Conservation (phyloP, 2,329 filamentous ascomycete genomes). For the Dichotomopilus funicola region DNA sequence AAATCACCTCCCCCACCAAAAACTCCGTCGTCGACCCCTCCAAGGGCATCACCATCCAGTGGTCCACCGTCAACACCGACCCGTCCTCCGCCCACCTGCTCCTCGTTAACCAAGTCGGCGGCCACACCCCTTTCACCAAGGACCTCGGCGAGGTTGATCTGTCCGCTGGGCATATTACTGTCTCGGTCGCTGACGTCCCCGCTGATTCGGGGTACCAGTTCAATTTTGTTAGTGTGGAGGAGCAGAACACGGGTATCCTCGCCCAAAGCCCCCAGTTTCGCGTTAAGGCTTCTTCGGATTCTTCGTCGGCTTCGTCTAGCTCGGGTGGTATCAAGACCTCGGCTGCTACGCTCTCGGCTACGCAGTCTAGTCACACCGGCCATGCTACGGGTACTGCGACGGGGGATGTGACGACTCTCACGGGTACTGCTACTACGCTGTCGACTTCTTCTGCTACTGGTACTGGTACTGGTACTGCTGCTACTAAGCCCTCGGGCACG, state of each 20-base stretch:
- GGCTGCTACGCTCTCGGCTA: no score
- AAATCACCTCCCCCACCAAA: slow-evolving; percentile 22
- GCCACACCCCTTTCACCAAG: slow-evolving; percentile 22
- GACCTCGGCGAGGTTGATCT: slow-evolving; percentile 22
- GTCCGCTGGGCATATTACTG: slow-evolving; percentile 12
- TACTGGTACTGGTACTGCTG: background rate
- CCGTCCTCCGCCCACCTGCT: slow-evolving; percentile 20
- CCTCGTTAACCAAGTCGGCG: slow-evolving; percentile 24
- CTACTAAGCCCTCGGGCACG: background rate
- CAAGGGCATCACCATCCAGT: slow-evolving; percentile 19
- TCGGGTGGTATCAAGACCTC: background rate
- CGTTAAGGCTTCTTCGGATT: slow-evolving; percentile 9
- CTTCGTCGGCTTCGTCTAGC: background rate
- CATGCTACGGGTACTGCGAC: background rate
- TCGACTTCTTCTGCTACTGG: slow-evolving; percentile 3
- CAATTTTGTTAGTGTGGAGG: slow-evolving; percentile 21
- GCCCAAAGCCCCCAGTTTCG: slow-evolving; percentile 25
- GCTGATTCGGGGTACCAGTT: slow-evolving; percentile 21
- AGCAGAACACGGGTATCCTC: slow-evolving; percentile 22
- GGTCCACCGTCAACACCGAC: slow-evolving; percentile 22
- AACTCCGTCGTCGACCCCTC: slow-evolving; percentile 17
- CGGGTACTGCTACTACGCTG: slow-evolving; percentile 9
- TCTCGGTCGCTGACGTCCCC: slow-evolving; percentile 13
- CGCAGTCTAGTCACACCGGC: no score
- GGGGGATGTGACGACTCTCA: background rate